phyloP scores from a whole-genome alignment of 192 early-diverging fungal species.

The Umbelopsis isabellina region DNA sequence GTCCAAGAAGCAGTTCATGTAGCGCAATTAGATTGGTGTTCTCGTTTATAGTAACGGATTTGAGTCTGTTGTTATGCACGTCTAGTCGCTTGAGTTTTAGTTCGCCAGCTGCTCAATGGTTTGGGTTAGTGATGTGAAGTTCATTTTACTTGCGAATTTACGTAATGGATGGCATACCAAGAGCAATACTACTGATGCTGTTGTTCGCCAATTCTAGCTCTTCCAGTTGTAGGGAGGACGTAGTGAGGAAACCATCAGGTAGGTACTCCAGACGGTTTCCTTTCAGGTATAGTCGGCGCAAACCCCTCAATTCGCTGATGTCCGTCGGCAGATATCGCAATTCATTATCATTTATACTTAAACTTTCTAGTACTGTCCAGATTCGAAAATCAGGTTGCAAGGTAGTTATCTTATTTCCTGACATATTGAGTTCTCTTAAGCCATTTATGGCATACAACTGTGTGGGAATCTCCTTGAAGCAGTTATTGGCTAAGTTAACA shows the following conservation, averaged over 20 bases:
- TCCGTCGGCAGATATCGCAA: neutral
- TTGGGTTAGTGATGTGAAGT: neutral
- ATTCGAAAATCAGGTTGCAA: slow-evolving; percentile 40
- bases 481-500: slow-evolving; percentile 50
- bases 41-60: slow-evolving; percentile 21
- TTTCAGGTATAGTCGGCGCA: slow-evolving; percentile 22
- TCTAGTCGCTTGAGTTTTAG: slow-evolving; percentile 24
- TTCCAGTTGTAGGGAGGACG: neutral
- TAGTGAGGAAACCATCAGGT: slow-evolving; percentile 38
- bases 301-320: slow-evolving; percentile 1
- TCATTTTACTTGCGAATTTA: neutral
- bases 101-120: neutral
- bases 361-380: slow-evolving; percentile 39
- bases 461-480: slow-evolving; percentile 44
- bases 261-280: slow-evolving; percentile 33
- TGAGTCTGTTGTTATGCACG: slow-evolving; percentile 39
- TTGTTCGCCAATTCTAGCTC: slow-evolving; percentile 19
- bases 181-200: neutral
- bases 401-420: slow-evolving; percentile 43
- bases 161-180: no score
- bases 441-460: slow-evolving; percentile 36
- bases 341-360: slow-evolving; percentile 22
- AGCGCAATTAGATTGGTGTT: slow-evolving; percentile 38
- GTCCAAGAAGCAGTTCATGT: slow-evolving; percentile 47
- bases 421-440: slow-evolving; percentile 50